Evolutionary conservation across 2,329 filamentous ascomycete genomes (phyloP), one percentile per base, ranked within the genome.

Genomic region (Microcera coccophila): DNA sequence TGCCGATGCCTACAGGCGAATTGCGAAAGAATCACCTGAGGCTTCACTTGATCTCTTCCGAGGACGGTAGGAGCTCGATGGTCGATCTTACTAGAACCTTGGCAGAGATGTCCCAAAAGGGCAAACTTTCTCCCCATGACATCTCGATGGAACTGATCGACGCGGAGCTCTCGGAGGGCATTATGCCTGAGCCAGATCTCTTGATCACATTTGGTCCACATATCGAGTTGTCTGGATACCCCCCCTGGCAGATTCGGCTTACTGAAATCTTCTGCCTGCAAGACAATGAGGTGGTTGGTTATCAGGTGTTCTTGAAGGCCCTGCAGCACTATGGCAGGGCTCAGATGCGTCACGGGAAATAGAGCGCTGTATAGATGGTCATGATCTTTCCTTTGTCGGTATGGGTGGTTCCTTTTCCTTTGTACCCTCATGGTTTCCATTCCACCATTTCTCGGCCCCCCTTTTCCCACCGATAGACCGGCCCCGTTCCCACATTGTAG

Each of bases 1-100:
- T 61, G 34, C 61, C 64, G 9, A 53, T 59, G 4, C 47, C 59
- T 18, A 44, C 54, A 18, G 51, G 62, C 38, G 53, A 61, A 34
- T 55, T 58, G 57, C 53, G 61, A 45, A 52, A 62, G 53, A 64
- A 70, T 51, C 65, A 72, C 58, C 62, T 84, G 42, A 67, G 73
- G 19, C 64, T 97, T 15, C 79, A 95, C 44, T 79, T 98, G 29
- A 79, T 98, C 38, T 95, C 89, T 12, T 81, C 82, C 28, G 85
- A 91, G 42, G 93, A 98, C 57, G 91, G 93, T 37, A 82, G 91
- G 41, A 89, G 95, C 60, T 96, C 91, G 4, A 80, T 98, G 49
- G 90, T 98, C 31, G 93, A 98, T 65, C 77, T 98, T 35, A 98
- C 93, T 32, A 89, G 90, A 61, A 97, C 94, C 1, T 75, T 98